A percentile compares a stretch with the other conserved stretches of the same genome.
Evolutionary conservation across 768 basidiomycete genomes (phyloP).

Genomic region (Russula sp.): DNA sequence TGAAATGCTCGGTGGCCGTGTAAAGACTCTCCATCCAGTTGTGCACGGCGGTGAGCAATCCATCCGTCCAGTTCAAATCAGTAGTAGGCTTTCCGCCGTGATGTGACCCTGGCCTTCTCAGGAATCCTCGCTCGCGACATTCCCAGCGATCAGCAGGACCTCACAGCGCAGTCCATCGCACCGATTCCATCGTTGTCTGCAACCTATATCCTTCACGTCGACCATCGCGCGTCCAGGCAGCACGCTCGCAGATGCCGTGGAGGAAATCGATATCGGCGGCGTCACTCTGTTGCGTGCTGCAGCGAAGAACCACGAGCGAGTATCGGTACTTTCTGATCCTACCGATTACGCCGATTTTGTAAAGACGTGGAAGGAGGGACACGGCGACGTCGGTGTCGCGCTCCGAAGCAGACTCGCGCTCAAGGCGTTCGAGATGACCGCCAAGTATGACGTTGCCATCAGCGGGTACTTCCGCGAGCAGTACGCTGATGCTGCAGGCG

Average conservation of each 20-base stretch:
- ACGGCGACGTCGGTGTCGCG: slow-evolving; percentile 70
- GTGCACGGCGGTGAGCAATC: slow-evolving; percentile 83
- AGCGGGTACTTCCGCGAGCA: slow-evolving; percentile 95
- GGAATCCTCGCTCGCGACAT: slow-evolving; percentile 94
- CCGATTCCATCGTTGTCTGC: slow-evolving; percentile 98
- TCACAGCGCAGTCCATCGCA: slow-evolving; percentile 77
- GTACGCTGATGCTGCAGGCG: slow-evolving; percentile 80
- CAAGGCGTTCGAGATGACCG: slow-evolving; percentile 97
- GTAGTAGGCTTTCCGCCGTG: neutral
- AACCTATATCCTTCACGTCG: slow-evolving; percentile 93
- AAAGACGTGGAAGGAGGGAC: slow-evolving; percentile 65
- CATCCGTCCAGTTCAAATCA: neutral
- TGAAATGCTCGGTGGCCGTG: slow-evolving; percentile 97
- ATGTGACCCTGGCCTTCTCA: slow-evolving; percentile 35
- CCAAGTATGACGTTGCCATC: slow-evolving; percentile 92
- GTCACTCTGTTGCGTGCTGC: slow-evolving; percentile 97
- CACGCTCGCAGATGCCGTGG: slow-evolving; percentile 88
- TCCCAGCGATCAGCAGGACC: slow-evolving; percentile 84
- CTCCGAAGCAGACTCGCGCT: slow-evolving; percentile 80
- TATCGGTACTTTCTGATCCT: slow-evolving; percentile 86
- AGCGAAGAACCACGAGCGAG: slow-evolving; percentile 95
- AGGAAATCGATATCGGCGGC: slow-evolving; percentile 98
- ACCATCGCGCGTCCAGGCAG: slow-evolving; percentile 88
- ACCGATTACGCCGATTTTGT: slow-evolving; percentile 84
- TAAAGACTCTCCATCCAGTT: slow-evolving; percentile 97